Percentiles rank a stretch among this genome's conserved stretches.
Evolutionary conservation across 2,329 filamentous ascomycete species (phyloP).

Genomic region (Cercospora sesami): DNA sequence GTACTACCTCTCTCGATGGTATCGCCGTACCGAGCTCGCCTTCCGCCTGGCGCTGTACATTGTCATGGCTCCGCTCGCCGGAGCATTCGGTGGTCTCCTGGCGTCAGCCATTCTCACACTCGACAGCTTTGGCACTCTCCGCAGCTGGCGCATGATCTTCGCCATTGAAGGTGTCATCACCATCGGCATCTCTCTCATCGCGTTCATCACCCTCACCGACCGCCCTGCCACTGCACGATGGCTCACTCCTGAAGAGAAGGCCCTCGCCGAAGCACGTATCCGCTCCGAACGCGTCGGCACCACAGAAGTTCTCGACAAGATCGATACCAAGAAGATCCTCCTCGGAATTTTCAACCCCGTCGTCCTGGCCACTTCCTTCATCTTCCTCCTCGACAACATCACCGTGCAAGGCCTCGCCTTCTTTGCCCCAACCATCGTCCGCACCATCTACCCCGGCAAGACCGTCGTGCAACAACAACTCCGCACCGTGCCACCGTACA

Average conservation of each 20-base stretch:
- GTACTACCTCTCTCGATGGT: constrained; percentile 73
- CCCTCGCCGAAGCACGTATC: constrained; percentile 64
- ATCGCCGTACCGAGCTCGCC: constrained; percentile 65
- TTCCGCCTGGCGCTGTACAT: constrained; percentile 69
- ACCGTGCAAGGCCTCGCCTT: constrained; percentile 71
- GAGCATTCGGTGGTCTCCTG: constrained; percentile 69
- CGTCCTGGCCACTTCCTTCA: constrained; percentile 56
- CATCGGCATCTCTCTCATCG: constrained; percentile 57
- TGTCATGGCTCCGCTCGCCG: constrained; percentile 68
- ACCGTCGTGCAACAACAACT: constrained; percentile 65
- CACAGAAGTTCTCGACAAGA: constrained; percentile 63
- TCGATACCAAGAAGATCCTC: constrained; percentile 60
- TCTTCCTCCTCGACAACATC: constrained; percentile 67
- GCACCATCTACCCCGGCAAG: constrained; percentile 63
- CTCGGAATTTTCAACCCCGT: constrained; percentile 66
- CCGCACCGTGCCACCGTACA: constrained; percentile 68
- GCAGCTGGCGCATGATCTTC: constrained; percentile 69
- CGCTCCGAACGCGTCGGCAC: constrained; percentile 67
- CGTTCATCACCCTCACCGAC: constrained; percentile 67
- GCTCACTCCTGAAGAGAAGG: constrained; percentile 66
- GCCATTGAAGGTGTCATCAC: constrained; percentile 70
- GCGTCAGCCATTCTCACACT: constrained; percentile 63
- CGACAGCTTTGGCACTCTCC: constrained; percentile 57
- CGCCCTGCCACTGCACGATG: constrained; percentile 67
- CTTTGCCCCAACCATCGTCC: constrained; percentile 69